Evolutionary conservation across 192 early-diverging fungal species (phyloP), one percentile per base, ranked within the genome.

Genomic region (Coemansia sp.): DNA sequence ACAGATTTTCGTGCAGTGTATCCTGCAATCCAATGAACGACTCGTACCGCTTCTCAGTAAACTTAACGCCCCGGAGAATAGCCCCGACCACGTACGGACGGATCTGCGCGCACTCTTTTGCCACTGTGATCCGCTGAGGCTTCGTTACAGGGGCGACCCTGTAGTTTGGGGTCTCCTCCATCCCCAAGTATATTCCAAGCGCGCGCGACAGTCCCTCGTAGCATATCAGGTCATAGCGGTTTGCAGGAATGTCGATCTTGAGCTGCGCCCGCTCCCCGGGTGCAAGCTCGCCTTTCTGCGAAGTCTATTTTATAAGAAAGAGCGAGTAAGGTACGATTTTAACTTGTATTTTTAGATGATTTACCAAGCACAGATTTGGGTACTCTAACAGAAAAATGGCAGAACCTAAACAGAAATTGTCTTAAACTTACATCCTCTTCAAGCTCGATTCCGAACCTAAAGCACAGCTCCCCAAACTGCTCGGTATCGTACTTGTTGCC

Each of bases 1-100:
- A 96, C 67, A 99, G 90, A 84, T 96, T 99, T 76, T 90, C 89
- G 86, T 99, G 96, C 54, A 99, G 89, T 87, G 98, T 99, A 72
- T 98, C 96, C 81, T 99, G 98, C 49, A 98, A 83, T 64, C 98
- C 95, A 68, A 99, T 99, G 83, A 99, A 98, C 69, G 89, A 92
- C 77, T 95, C 86, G 85, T 99, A 98, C 67, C 86, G 85, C 63
- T 87, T 88, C 58, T 91, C 79, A 21, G 88, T 92, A 72, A 99
- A 92, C 62, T 70, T 85, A 49, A 99, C 86, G 67, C 92, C 86
- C 67, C 98, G 89, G 64, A 99, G 85, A 65, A 99, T 84, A 41
- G 96, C 98, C 37, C 90, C 89, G 18, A 98, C 98, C 19, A 94
- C 87, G 64, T 83, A 89, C 19, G 94, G 95, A 58, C 98, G 87